Conservation (phyloP, 768 basidiomycete genomes). For the Tricholoma sp. region DNA sequence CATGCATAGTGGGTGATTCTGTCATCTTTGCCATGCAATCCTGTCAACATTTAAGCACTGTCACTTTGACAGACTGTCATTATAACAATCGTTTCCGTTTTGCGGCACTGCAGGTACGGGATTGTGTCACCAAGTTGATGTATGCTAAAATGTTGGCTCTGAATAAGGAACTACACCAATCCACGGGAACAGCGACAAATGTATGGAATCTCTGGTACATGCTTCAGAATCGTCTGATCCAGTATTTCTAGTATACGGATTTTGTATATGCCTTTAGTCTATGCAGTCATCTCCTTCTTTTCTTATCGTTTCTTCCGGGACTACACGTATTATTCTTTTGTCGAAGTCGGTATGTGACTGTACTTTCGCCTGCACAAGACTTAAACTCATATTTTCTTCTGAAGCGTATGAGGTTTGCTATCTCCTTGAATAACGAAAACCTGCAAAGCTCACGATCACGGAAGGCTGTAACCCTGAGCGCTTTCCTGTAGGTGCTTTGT, state of each 20-base stretch:
- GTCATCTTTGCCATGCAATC: background rate
- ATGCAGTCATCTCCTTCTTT: slow-evolving; percentile 79
- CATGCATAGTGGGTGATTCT: slow-evolving; percentile 38
- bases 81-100: slow-evolving; percentile 51
- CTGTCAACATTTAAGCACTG: background rate
- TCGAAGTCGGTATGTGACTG: slow-evolving; percentile 33
- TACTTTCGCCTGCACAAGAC: background rate
- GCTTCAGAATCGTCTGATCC: background rate
- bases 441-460: background rate
- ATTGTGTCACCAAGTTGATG: background rate
- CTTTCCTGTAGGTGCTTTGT: slow-evolving; percentile 63
- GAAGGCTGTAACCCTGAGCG: slow-evolving; percentile 77
- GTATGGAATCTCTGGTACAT: slow-evolving; percentile 33
- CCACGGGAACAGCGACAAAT: slow-evolving; percentile 76
- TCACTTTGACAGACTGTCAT: slow-evolving; percentile 45
- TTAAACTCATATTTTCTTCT: slow-evolving; percentile 1
- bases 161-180: slow-evolving; percentile 61
- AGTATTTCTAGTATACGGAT: slow-evolving; percentile 56
- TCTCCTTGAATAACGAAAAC: background rate
- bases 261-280: slow-evolving; percentile 80
- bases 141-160: background rate
- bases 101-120: slow-evolving; percentile 60
- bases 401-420: slow-evolving; percentile 63
- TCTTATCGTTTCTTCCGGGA: slow-evolving; percentile 80
- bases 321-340: slow-evolving; percentile 53